These are phyloP conservation scores for Pseudogymnoascus sp. DNA, from an alignment of 2,329 filamentous ascomycete species.

Conservation along the genomic window DNA sequence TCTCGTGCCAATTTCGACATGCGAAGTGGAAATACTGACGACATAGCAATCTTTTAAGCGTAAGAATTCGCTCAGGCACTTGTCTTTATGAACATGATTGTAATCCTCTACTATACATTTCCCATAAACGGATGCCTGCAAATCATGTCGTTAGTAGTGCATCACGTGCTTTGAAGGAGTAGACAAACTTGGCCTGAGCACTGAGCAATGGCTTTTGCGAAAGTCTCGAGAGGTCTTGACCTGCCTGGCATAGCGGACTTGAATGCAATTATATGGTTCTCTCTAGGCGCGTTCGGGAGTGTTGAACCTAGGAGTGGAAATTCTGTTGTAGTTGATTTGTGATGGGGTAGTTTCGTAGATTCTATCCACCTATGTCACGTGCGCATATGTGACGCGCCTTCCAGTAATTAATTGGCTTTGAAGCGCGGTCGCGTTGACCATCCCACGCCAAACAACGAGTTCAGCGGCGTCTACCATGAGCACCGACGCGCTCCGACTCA, in stretches of 20 bases:
- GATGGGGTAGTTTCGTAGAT: background rate
- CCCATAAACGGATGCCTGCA: constrained; percentile 74
- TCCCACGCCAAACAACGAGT: background rate
- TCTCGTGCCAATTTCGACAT: background rate
- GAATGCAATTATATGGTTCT: background rate
- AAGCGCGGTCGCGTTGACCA: background rate
- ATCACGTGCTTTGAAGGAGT: constrained; percentile 4
- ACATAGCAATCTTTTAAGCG: constrained; percentile 80
- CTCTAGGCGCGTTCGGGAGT: background rate
- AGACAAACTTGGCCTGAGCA: constrained; percentile 54
- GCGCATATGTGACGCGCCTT: background rate
- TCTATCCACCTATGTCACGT: background rate
- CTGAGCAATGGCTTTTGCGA: constrained; percentile 56
- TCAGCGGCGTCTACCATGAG: background rate
- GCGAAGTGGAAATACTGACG: constrained; percentile 42
- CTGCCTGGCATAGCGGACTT: constrained; percentile 27
- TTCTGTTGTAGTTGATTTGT: background rate
- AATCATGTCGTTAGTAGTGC: background rate
- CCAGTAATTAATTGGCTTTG: background rate
- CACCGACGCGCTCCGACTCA: background rate
- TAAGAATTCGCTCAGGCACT: constrained; percentile 80
- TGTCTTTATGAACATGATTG: constrained; percentile 82
- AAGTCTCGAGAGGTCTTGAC: constrained; percentile 59
- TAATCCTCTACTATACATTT: constrained; percentile 89
- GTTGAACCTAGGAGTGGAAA: background rate